Base-by-base conservation (phyloP, 2,329 filamentous ascomycete species). In the Phoma herbarum region DNA sequence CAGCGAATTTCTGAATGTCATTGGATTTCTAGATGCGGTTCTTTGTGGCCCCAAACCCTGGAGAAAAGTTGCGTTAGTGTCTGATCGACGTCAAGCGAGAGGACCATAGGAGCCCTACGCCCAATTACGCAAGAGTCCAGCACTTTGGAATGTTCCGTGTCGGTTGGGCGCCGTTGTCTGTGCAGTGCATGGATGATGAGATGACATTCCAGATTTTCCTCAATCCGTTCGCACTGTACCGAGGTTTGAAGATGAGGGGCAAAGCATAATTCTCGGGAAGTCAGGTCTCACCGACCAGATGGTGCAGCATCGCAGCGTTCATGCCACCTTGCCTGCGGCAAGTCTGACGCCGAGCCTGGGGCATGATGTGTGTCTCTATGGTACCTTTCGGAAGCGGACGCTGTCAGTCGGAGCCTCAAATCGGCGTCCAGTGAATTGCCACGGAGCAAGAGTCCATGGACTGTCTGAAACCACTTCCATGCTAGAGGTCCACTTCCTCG, bases 61-160 rank as follows among this genome's bases (percentile, higher is more conserved):
- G 9, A 31, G 9, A 16, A 16, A 33, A 42, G 25, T 31, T 18
- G 20, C 20, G 20, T 42, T 35, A 26, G n/a, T 33, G 56, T 51
- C 41, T 54, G 56, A 59, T 59, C 56, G 45, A 42, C 50, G 16
- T 50, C 41, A 50, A 54, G 56, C 50, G 50, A 51, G 11, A 41
- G 50, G 48, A 52, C n/a, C 14, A 20, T 14, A 29, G 39, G 25
- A 23, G 10, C 47, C 11, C 31, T 46, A n/a, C 33, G 44, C 16
- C 51, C 41, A 59, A 51, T 59, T 35, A 33, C 46, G 50, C 56
- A 50, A 59, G 20, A 31, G 10, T 20, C 41, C 45, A 42, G 50
- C 33, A 35, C 41, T 31, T 46, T 35, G 42, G 45, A 39, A 28
- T 31, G 20, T 42, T 43, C 43, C 43, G 37, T n/a, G 23, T 47